Base-by-base conservation (phyloP, 2,329 filamentous ascomycete species). In the Arthrinium puccinioides region DNA sequence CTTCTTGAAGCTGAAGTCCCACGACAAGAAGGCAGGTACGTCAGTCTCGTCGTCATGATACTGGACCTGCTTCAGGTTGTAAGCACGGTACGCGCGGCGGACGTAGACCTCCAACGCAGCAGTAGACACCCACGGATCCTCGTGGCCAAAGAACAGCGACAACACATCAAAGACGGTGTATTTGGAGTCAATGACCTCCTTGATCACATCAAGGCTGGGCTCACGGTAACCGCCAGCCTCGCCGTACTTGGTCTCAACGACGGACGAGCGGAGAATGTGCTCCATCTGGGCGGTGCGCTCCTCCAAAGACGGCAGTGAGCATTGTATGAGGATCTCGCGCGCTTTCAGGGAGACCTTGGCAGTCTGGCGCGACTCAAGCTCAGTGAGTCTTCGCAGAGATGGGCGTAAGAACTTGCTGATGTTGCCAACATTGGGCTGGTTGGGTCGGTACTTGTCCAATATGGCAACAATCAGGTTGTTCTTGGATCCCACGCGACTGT, bases 131-230 rank as follows among this genome's bases (percentile, higher is more conserved):
- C 88, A 97, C 10, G 87, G 82, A 56, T 98, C 92, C 28, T 86
- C 78, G 63, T 98, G 88, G 23, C 82, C 85, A 57, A 98, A 98
- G 78, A 98, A 98, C 40, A 87, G 81, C 7, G 90, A 85, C 48
- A 98, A 66, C 14, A 98, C 92, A 57, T 98, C 92, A 51, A 96
- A 95, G 46, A 98, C 92, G 28, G 90, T 97, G 70, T 94, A 97
- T 68, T 94, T 94, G 38, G 92, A 97, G 63, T 98, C 92, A 36
- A 98, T 87, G 21, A 98, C 89, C 63, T 98, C 92, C 72, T 95
- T 95, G 66, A 98, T 83, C 46, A 94, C 72, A 16, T 94, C 84
- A 37, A 94, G 69, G 63, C 84, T 87, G 32, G 92, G 92, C 63
- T 96, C 86, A 48, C 92, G 77, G 67, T 98, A 92, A 46, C 96